Percentiles rank a stretch among this genome's conserved stretches.
These are phyloP conservation scores for Medicago truncatula DNA, from an alignment of 306 rosid genomes.

Conservation along the genomic window DNA sequence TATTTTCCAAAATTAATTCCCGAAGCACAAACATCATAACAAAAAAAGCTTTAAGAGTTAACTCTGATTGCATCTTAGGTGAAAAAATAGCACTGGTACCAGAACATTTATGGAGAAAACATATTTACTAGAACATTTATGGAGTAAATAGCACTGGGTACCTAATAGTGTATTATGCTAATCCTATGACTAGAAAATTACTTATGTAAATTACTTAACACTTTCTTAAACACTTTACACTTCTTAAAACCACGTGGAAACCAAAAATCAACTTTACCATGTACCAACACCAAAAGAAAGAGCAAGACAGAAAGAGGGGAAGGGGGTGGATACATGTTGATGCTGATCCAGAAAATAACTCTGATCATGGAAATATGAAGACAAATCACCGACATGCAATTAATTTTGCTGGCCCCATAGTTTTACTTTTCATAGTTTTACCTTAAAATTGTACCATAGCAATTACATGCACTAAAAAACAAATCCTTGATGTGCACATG, in stretches of 20 bases:
- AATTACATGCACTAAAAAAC: conserved; percentile 13
- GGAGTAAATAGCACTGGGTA: conserved; percentile 4
- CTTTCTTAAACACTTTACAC: conserved; percentile 7
- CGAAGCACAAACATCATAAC: conserved; percentile 30
- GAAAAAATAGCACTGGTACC: conserved; percentile 16
- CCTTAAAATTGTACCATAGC: conserved; percentile 15
- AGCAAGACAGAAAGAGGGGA: not conserved
- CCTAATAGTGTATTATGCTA: conserved; percentile 14
- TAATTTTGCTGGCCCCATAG: conserved; percentile 13
- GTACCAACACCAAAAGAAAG: conserved; percentile 19
- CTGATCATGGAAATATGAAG: conserved; percentile 14
- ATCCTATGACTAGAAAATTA: conserved; percentile 6
- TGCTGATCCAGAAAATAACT: not conserved
- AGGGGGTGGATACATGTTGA: not conserved
- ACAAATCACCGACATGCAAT: conserved; percentile 27
- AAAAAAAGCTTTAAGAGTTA: not conserved
- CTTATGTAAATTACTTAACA: not conserved
- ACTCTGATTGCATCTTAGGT: not conserved
- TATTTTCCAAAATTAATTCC: conserved; percentile 25
- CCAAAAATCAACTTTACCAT: conserved; percentile 20
- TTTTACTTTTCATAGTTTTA: not conserved
- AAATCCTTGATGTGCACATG: not conserved
- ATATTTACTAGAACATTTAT: conserved; percentile 7
- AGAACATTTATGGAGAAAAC: not conserved
- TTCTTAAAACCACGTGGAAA: conserved; percentile 24